Percentiles rank a stretch among this genome's conserved stretches.
phyloP scores from a whole-genome alignment of 495 filamentous ascomycete species.

The Lophium mytilinum region DNA sequence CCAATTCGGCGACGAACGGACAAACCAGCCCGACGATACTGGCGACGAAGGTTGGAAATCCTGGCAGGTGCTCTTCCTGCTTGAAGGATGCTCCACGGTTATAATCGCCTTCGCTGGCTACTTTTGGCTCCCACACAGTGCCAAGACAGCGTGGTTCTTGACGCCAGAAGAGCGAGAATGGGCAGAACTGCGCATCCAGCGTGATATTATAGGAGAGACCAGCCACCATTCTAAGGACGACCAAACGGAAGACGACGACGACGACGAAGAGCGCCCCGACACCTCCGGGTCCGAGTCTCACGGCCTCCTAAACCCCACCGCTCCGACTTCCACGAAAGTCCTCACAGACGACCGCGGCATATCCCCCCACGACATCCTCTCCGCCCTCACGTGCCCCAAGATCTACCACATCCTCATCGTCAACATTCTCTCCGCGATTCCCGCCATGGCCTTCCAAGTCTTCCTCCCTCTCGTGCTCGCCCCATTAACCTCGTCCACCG shows the following conservation, averaged over 20 bases:
- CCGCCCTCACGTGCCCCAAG: conserved; percentile 44
- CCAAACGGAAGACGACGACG: conserved; percentile 11
- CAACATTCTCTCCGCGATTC: conserved; percentile 49
- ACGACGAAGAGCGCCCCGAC: conserved; percentile 10
- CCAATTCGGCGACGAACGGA: conserved; percentile 14
- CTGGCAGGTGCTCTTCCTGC: conserved; percentile 52
- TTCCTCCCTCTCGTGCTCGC: conserved; percentile 48
- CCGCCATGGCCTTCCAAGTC: conserved; percentile 44
- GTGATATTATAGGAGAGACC: conserved; percentile 19
- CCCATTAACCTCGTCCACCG: conserved; percentile 17
- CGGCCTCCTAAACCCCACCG: conserved; percentile 16
- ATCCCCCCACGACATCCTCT: conserved; percentile 38
- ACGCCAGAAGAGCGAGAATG: conserved; percentile 36
- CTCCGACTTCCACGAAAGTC: neutral
- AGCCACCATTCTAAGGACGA: conserved; percentile 5
- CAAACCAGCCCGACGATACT: neutral
- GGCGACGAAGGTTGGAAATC: conserved; percentile 28
- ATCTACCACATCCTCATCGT: conserved; percentile 43
- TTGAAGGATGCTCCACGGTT: conserved; percentile 46
- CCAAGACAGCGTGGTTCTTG: conserved; percentile 50
- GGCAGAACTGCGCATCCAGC: conserved; percentile 34
- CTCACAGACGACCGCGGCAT: conserved; percentile 36
- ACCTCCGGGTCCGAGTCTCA: conserved; percentile 7
- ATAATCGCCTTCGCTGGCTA: conserved; percentile 40
- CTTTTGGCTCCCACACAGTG: conserved; percentile 44